These are phyloP conservation scores for Oryza meridionalis DNA, from an alignment of 176 grass and related monocot species.

Conservation along the genomic window DNA sequence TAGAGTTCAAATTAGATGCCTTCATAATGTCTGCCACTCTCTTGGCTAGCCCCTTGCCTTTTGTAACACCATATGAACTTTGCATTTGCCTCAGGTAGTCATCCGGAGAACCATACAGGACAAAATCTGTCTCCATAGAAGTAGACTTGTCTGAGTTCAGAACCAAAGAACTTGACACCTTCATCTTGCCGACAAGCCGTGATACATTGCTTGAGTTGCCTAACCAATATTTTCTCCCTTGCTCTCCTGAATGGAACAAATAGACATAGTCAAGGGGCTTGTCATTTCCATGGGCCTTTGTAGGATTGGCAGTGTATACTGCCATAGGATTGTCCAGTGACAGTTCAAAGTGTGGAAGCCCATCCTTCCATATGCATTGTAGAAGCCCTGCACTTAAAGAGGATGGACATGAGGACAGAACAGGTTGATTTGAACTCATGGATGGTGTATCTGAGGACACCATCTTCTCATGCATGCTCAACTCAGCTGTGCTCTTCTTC, in stretches of 20 bases:
- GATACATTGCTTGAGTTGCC: constrained; percentile 40
- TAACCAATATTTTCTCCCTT: constrained; percentile 58
- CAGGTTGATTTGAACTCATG: constrained; percentile 27
- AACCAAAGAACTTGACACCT: constrained; percentile 62
- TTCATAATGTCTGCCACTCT: constrained; percentile 74
- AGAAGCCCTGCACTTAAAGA: constrained; percentile 65
- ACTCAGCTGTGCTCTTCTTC: constrained; percentile 27
- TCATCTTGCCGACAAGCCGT: constrained; percentile 71
- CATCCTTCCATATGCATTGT: constrained; percentile 67
- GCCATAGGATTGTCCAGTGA: constrained; percentile 49
- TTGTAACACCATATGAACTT: constrained; percentile 41
- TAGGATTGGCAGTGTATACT: constrained; percentile 57
- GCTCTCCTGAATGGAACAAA: constrained; percentile 54
- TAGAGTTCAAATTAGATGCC: constrained; percentile 49
- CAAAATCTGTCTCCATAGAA: constrained; percentile 68
- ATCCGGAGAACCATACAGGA: constrained; percentile 67
- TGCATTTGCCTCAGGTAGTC: constrained; percentile 54
- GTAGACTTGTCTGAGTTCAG: constrained; percentile 46
- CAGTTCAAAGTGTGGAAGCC: constrained; percentile 67
- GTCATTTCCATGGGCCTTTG: constrained; percentile 38
- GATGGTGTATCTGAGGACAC: constrained; percentile 28
- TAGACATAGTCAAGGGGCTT: constrained; percentile 66
- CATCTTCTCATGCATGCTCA: constrained; percentile 17
- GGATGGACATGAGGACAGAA: constrained; percentile 36
- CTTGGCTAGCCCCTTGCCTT: constrained; percentile 61